A percentile compares a stretch with the other conserved stretches of the same genome.
Evolutionary conservation across 176 grass and related monocot genomes (phyloP).

Genomic region (Triticum dicoccoides): DNA sequence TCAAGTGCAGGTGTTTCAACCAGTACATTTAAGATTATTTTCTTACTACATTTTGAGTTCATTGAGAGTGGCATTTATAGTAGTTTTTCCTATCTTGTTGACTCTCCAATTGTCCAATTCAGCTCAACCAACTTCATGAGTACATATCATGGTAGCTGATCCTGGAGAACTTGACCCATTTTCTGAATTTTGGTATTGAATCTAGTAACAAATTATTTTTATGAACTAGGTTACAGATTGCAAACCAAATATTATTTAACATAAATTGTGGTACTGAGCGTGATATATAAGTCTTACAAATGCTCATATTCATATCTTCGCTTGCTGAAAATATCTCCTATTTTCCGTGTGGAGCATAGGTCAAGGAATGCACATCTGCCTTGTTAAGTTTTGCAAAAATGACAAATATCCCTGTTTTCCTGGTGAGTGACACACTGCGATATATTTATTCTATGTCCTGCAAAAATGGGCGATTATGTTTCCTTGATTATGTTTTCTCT

Average conservation of each 20-base stretch:
- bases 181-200: not conserved
- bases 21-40: constrained; percentile 16
- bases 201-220: not conserved
- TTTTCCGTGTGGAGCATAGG: constrained; percentile 45
- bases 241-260: not conserved
- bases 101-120: not conserved
- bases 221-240: constrained; percentile 8
- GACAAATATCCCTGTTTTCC: constrained; percentile 87
- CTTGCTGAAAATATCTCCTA: constrained; percentile 16
- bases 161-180: not conserved
- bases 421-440: constrained; percentile 50
- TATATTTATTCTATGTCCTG: not conserved
- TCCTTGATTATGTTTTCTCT: constrained; percentile 3
- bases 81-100: not conserved
- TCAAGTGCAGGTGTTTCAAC: constrained; percentile 54
- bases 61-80: not conserved
- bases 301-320: not conserved
- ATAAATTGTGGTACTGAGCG: not conserved
- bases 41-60: not conserved
- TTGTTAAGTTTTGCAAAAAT: constrained; percentile 90
- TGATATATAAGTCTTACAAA: constrained; percentile 12
- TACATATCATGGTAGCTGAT: not conserved
- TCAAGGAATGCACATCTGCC: constrained; percentile 91
- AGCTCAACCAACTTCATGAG: constrained; percentile 15
- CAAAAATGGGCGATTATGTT: not conserved